phyloP scores from a whole-genome alignment of 1,284 basidiomycete genomes.

The Puccinia polysora region DNA sequence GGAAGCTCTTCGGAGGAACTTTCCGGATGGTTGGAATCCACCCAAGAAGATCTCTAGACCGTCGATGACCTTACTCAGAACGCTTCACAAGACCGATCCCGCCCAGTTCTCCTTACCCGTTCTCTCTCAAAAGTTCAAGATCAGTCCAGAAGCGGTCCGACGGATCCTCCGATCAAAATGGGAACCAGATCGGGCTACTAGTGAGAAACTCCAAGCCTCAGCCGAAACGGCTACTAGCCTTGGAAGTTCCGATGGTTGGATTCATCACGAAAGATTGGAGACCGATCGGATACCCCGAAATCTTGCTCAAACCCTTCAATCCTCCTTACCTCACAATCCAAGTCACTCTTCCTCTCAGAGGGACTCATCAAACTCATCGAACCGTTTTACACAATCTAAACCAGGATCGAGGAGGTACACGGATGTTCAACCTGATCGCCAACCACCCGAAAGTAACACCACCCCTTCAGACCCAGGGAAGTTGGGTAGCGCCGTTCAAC shows the following conservation, averaged over 20 bases:
- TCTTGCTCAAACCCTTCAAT: slow-evolving; percentile 17
- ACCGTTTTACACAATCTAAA: too few species aligned
- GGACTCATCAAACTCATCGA: too few species aligned
- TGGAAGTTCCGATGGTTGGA: slow-evolving; percentile 18
- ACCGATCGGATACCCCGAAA: slow-evolving; percentile 36
- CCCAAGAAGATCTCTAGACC: slow-evolving; percentile 80
- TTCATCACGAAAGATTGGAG: slow-evolving; percentile 35
- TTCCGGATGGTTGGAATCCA: slow-evolving; percentile 76
- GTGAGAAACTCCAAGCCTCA: slow-evolving; percentile 2
- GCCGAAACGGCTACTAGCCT: not conserved
- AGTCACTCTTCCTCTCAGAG: not conserved
- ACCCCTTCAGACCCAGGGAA: too few species aligned
- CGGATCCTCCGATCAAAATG: slow-evolving; percentile 78
- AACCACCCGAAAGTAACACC: too few species aligned
- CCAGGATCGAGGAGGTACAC: too few species aligned
- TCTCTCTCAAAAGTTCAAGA: slow-evolving; percentile 71
- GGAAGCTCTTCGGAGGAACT: slow-evolving; percentile 60
- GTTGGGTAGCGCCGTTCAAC: too few species aligned
- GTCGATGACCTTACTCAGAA: slow-evolving; percentile 78
- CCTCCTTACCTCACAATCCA: not conserved
- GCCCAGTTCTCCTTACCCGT: slow-evolving; percentile 65
- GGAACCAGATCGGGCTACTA: slow-evolving; percentile 57
- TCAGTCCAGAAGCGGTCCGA: slow-evolving; percentile 78
- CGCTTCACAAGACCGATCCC: slow-evolving; percentile 68
- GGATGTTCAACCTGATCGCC: too few species aligned